Base-by-base conservation (phyloP, 2,329 filamentous ascomycete genomes). In the Trichoderma afroharzianum region DNA sequence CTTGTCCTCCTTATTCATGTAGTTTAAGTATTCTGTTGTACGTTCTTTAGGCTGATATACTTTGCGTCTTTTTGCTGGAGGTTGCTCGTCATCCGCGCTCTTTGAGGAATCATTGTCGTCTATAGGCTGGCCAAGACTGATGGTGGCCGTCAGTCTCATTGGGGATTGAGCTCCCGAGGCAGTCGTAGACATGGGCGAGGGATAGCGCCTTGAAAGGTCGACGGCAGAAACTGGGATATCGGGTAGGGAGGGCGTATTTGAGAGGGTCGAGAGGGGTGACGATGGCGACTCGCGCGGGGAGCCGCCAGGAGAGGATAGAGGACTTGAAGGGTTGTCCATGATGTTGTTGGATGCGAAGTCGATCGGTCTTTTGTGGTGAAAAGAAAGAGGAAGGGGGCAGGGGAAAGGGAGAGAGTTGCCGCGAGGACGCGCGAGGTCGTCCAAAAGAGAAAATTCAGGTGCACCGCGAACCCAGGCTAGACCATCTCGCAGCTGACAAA, bases 11-110 rank as follows among this genome's bases (percentile, higher is more conserved):
- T 84, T 85, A 63, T 76, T 78, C 47, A 98, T 83, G 30, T 69
- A 69, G 81, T 98, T 91, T 50, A 99, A 86, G 78, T 93, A 89
- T 76, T 93, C 89, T n/a, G 95, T 97, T 24, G 88, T 94, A 76
- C 94, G 92, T 77, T 92, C 83, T 75, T 86, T 87, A 73, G 85
- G 76, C 72, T 88, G 85, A 72, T 85, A 84, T 70, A 91, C 87
- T 79, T 90, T 91, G 77, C 92, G 90, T 81, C 92, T 92, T 85
- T 97, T 97, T 69, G 90, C 84, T 36, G 93, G 92, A 47, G 90
- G 90, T 61, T 86, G 88, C 66, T 88, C 90, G 77, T 93, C 90
- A 28, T 80, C 79, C 58, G 76, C 74, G 55, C 39, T 78, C 74
- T 73, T 80, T 78, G 62, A 64, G 11, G 63, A 68, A 62, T 79